These are phyloP conservation scores for Tilletia setariae DNA, from an alignment of 1,284 basidiomycete genomes.

Conservation along the genomic window DNA sequence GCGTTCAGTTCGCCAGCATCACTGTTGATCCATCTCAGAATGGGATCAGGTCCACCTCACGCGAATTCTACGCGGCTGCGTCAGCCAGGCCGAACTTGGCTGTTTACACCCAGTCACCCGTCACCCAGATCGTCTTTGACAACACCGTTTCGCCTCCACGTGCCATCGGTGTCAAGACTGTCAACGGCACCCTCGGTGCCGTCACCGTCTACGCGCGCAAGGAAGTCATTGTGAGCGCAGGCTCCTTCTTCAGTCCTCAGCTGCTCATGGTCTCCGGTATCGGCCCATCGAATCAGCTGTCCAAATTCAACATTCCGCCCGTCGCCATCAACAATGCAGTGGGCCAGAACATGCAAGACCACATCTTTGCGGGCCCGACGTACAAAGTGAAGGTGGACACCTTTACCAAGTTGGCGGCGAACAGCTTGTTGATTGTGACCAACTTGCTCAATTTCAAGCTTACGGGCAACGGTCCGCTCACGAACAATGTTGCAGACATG, in stretches of 20 bases:
- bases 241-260: constrained; percentile 48
- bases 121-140: constrained; percentile 51
- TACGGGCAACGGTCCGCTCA: constrained; percentile 30
- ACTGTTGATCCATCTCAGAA: constrained; percentile 26
- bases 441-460: constrained; percentile 29
- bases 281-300: constrained; percentile 31
- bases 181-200: constrained; percentile 9
- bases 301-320: constrained; percentile 26
- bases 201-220: constrained; percentile 30
- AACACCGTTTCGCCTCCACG: constrained; percentile 26
- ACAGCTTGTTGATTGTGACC: constrained; percentile 20
- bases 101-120: constrained; percentile 39
- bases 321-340: constrained; percentile 30
- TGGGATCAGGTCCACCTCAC: constrained; percentile 33
- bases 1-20: constrained; percentile 44
- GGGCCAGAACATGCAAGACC: constrained; percentile 44
- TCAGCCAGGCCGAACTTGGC: constrained; percentile 40
- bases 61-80: constrained; percentile 29
- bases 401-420: background rate
- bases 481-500: constrained; percentile 40
- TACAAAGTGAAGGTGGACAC: constrained; percentile 29
- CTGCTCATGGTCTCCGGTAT: constrained; percentile 47
- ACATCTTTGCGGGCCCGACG: constrained; percentile 38
- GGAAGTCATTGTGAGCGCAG: constrained; percentile 49
- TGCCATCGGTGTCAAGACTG: constrained; percentile 29